Conservation (phyloP, 345 rosid species). For the Gossypium stocksii region DNA sequence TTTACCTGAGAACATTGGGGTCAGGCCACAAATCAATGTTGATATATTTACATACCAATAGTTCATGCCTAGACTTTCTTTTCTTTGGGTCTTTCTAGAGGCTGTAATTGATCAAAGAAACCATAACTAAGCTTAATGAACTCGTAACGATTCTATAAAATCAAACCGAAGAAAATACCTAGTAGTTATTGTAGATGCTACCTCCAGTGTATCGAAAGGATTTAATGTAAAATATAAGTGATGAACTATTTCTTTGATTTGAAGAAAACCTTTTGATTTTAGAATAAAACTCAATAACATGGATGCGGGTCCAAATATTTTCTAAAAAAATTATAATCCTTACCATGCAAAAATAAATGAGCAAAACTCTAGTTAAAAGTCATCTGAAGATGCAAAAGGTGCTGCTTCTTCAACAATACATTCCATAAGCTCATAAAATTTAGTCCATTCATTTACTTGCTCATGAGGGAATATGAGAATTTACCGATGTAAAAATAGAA, state of each 20-base stretch:
- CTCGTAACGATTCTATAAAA: not conserved
- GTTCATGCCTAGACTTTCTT: slow-evolving; percentile 60
- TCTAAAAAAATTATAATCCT: not conserved
- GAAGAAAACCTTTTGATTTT: not conserved
- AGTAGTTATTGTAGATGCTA: not conserved
- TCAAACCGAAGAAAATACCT: not conserved
- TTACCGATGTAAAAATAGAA: slow-evolving; percentile 21
- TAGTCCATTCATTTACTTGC: slow-evolving; percentile 56
- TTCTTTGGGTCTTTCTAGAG: slow-evolving; percentile 66
- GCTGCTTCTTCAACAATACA: slow-evolving; percentile 73
- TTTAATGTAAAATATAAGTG: not conserved
- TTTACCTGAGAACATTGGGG: not conserved
- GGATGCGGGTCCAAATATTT: not conserved
- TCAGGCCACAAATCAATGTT: slow-evolving; percentile 12
- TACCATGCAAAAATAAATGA: slow-evolving; percentile 87
- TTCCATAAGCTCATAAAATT: slow-evolving; percentile 81
- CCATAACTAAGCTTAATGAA: slow-evolving; percentile 15
- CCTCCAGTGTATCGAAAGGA: not conserved
- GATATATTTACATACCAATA: slow-evolving; percentile 42
- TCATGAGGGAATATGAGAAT: slow-evolving; percentile 75
- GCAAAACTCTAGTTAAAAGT: slow-evolving; percentile 69
- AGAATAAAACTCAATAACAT: not conserved
- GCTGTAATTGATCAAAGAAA: slow-evolving; percentile 38
- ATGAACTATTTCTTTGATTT: not conserved
- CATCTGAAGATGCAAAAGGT: slow-evolving; percentile 64